Conservation (phyloP, 495 filamentous ascomycete species). For the Pyrenula aspistea region DNA sequence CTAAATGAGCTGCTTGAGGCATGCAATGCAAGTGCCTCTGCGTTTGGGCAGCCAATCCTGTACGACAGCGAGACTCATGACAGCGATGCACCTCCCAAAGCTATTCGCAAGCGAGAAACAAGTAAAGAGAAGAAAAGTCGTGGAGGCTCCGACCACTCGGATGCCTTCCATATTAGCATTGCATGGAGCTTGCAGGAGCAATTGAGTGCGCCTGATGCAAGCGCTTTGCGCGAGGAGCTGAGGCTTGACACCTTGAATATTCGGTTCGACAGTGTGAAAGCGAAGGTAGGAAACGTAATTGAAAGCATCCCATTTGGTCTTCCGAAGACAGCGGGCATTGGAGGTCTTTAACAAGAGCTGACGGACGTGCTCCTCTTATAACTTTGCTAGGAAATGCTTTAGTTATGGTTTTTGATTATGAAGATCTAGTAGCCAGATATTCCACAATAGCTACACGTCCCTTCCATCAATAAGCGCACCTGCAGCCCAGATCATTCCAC, state of each 20-base stretch:
- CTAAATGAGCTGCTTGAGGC: slow-evolving; percentile 51
- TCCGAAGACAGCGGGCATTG: background rate
- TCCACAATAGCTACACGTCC: no score
- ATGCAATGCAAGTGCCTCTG: slow-evolving; percentile 48
- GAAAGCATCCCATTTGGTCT: slow-evolving; percentile 34
- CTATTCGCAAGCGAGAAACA: slow-evolving; percentile 1
- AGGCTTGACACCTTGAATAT: slow-evolving; percentile 13
- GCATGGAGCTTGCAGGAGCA: slow-evolving; percentile 53
- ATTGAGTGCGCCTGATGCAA: slow-evolving; percentile 8
- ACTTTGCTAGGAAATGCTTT: no score
- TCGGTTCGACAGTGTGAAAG: slow-evolving; percentile 41
- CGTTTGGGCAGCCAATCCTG: slow-evolving; percentile 59
- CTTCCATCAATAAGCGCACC: no score
- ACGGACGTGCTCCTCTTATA: no score
- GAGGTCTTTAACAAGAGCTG: background rate
- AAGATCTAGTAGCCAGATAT: no score
- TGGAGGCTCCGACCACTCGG: slow-evolving; percentile 21
- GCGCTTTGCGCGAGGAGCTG: slow-evolving; percentile 23
- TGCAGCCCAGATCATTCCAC: no score
- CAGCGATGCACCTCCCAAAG: background rate
- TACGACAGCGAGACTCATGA: slow-evolving; percentile 29
- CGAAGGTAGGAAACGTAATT: slow-evolving; percentile 67
- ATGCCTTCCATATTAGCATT: slow-evolving; percentile 69
- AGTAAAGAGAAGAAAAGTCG: background rate
- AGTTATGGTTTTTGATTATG: no score